Conservation (phyloP, 1,284 basidiomycete genomes). For the Neolentinus lepideus region DNA sequence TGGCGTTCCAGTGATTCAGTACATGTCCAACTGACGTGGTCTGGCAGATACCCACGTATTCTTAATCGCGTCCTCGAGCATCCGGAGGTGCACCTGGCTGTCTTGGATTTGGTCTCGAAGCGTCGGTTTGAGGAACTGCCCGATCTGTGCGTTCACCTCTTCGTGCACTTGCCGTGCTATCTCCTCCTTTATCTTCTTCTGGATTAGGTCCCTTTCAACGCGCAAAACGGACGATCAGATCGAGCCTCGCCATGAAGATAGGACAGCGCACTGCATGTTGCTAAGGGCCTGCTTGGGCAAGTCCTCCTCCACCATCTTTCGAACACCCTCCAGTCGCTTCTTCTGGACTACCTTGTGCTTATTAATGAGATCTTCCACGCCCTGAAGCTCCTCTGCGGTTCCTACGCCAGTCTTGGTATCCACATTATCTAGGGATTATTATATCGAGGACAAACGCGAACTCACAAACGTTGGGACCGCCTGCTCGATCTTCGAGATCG, state of each 20-base stretch:
- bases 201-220: constrained; percentile 23
- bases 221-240: not conserved
- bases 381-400: not conserved
- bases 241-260: not conserved
- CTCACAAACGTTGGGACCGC: not conserved
- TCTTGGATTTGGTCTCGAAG: constrained; percentile 37
- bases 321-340: constrained; percentile 24
- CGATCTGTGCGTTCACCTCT: constrained; percentile 39
- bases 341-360: constrained; percentile 29
- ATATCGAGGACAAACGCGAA: not conserved
- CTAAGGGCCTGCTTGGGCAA: constrained; percentile 25
- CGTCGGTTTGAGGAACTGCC: constrained; percentile 36
- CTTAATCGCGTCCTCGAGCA: constrained; percentile 32
- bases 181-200: constrained; percentile 28
- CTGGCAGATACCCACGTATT: constrained; percentile 59
- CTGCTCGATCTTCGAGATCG: not conserved
- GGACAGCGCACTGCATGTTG: constrained; percentile 23
- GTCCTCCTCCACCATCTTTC: constrained; percentile 25
- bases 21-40: too few species aligned
- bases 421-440: not conserved
- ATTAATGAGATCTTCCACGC: not conserved
- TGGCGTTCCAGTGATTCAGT: not conserved
- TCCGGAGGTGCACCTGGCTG: constrained; percentile 31
- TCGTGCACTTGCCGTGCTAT: constrained; percentile 32
- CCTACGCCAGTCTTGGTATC: not conserved